A percentile compares a stretch with the other conserved stretches of the same genome.
Evolutionary conservation across 306 rosid species (phyloP).

Genomic region (Gleditsia sinensis): DNA sequence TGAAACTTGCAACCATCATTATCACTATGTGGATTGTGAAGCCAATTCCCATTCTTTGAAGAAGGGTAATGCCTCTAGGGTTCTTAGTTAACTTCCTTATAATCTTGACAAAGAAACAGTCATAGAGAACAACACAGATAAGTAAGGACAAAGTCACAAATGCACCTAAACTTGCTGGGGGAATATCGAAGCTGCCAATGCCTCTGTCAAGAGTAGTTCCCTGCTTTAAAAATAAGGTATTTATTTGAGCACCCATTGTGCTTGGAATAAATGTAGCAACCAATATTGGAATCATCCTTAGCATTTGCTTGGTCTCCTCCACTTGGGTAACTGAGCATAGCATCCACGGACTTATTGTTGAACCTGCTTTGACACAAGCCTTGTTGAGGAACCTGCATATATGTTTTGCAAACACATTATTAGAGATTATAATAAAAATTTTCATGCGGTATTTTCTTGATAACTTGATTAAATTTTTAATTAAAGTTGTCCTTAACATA

Average conservation of each 20-base stretch:
- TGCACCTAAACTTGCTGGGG: conserved; percentile 61
- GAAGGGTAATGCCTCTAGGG: conserved; percentile 75
- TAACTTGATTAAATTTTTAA: no score
- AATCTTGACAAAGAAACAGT: conserved; percentile 54
- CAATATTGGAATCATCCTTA: conserved; percentile 63
- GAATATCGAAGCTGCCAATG: conserved; percentile 64
- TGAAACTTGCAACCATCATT: conserved; percentile 52
- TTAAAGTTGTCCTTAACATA: no score
- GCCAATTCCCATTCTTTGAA: conserved; percentile 73
- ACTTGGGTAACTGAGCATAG: conserved; percentile 71
- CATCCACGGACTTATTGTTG: conserved; percentile 48
- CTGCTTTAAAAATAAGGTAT: conserved; percentile 66
- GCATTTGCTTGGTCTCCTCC: conserved; percentile 80
- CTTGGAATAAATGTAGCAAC: conserved; percentile 59
- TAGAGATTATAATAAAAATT: background rate
- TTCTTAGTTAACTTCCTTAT: conserved; percentile 48
- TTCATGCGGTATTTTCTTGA: no score
- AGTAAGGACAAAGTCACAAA: conserved; percentile 60
- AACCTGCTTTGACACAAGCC: conserved; percentile 50
- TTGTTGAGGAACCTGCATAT: conserved; percentile 61
- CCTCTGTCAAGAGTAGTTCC: conserved; percentile 61
- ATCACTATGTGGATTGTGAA: conserved; percentile 45
- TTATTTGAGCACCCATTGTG: conserved; percentile 44
- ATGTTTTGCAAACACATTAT: background rate
- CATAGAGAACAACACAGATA: conserved; percentile 52